These are phyloP conservation scores for Ascoidea asiatica DNA, from an alignment of 805 yeast species.

Conservation along the genomic window DNA sequence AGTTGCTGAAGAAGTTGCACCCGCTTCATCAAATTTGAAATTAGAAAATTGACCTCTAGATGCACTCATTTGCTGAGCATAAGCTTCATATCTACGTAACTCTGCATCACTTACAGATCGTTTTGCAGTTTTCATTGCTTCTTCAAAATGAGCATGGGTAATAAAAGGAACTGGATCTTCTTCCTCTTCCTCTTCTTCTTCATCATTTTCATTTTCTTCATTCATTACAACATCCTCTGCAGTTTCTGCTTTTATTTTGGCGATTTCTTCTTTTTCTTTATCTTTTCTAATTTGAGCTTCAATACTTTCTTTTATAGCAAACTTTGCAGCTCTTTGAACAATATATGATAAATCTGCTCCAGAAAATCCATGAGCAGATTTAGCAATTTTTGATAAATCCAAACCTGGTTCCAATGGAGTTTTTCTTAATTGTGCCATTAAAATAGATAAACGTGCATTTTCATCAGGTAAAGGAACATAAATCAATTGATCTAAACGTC, in stretches of 20 bases:
- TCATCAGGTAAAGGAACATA: slow-evolving; percentile 98
- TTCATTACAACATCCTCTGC: slow-evolving; percentile 15
- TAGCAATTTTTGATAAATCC: slow-evolving; percentile 78
- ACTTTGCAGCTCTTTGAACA: slow-evolving; percentile 97
- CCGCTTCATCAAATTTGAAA: slow-evolving; percentile 56
- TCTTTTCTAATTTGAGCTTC: slow-evolving; percentile 54
- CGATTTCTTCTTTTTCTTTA: slow-evolving; percentile 28
- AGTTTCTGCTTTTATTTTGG: slow-evolving; percentile 19
- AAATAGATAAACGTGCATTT: slow-evolving; percentile 81
- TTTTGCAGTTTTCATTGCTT: slow-evolving; percentile 99
- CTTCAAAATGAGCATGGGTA: slow-evolving; percentile 89
- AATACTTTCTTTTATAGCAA: slow-evolving; percentile 94
- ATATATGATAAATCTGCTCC: slow-evolving; percentile 98
- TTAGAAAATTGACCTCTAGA: slow-evolving; percentile 91
- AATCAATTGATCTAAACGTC: slow-evolving; percentile 95
- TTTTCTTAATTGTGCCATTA: slow-evolving; percentile 93
- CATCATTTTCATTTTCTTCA: slow-evolving; percentile 23
- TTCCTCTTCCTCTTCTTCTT: slow-evolving; percentile 43
- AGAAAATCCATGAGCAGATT: slow-evolving; percentile 92
- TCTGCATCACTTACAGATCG: slow-evolving; percentile 96
- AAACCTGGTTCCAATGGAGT: slow-evolving; percentile 97
- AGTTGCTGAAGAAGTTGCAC: slow-evolving; percentile 17
- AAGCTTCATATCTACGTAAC: slow-evolving; percentile 96
- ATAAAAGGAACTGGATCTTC: slow-evolving; percentile 95
- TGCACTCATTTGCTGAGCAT: slow-evolving; percentile 91